Evolutionary conservation across 75 land plant species (phyloP), one percentile per base, ranked within the genome.

Genomic region (Azolla pinnata): DNA sequence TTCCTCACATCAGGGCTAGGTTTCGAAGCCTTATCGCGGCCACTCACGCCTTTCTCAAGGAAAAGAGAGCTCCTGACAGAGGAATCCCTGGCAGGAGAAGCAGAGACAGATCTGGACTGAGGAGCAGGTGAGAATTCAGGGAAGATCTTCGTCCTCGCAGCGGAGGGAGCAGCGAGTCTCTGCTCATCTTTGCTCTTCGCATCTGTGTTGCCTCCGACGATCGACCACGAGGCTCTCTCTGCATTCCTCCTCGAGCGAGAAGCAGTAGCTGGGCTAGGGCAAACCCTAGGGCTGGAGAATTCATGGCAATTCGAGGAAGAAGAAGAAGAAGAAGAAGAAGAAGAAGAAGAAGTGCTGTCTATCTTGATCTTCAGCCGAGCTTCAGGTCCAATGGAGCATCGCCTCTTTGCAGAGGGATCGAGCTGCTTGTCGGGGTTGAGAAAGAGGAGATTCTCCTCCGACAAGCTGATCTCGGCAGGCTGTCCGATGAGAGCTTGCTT

Each of bases 401-500:
- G 2, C 27, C 54, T 21, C 4, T 24, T 24, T 10, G 54, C 2
- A 26, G 29, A 4, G 29, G 54, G 28, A 5, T 52, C 54, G 2
- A 24, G 54, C 3, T 14, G 54, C 14, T n/a, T n/a, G n/a, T n/a
- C n/a, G n/a, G n/a, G n/a, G n/a, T n/a, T n/a, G 54, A 52, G 12
- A 52, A 52, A 25, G 26, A 4, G 49, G 2, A 2, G 49, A 46
- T 3, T 52, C n/a, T n/a, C n/a, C n/a, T n/a, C 54, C 4, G 62
- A 14, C 1, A 44, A 32, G 29, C 77, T 34, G 24, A 87, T 60
- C 9, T 75, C 83, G 46, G 81, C 74, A 2, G 88, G 92, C 24
- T 17, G 50, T 0, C 97, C 97, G 2, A 82, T 65, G 27, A 82
- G 82, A 17, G 80, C 73, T 16, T 81, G 90, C 31, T 84, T 75